A percentile compares a stretch with the other conserved stretches of the same genome.
Evolutionary conservation across 768 basidiomycete genomes (phyloP).

Genomic region (Boletus fagicola): DNA sequence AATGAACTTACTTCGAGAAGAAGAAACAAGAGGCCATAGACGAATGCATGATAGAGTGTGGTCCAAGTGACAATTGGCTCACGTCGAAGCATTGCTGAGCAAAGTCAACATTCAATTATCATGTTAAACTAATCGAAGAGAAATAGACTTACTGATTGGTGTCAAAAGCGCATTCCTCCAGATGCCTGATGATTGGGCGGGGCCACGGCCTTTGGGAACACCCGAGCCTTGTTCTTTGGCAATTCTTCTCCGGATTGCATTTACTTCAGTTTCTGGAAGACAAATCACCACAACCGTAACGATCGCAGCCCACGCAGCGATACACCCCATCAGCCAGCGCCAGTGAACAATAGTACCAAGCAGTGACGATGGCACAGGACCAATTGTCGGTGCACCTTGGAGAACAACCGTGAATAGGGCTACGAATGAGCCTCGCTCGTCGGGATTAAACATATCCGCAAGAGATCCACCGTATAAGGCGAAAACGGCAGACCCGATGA

Average conservation of each 20-base stretch:
- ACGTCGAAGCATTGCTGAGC: conserved; percentile 17
- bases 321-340: conserved; percentile 24
- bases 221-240: neutral
- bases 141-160: conserved; percentile 16
- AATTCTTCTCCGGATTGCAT: conserved; percentile 17
- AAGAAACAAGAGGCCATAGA: conserved; percentile 26
- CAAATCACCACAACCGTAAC: conserved; percentile 15
- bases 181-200: neutral
- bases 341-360: conserved; percentile 21
- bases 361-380: conserved; percentile 26
- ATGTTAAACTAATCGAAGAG: neutral
- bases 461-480: conserved; percentile 27
- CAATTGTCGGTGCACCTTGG: conserved; percentile 28
- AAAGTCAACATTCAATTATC: neutral
- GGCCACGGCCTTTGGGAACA: neutral
- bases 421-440: conserved; percentile 24
- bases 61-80: conserved; percentile 29
- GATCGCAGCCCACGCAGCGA: conserved; percentile 20
- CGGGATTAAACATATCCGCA: conserved; percentile 24
- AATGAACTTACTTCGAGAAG: conserved; percentile 22
- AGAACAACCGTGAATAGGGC: conserved; percentile 26
- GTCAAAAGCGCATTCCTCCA: conserved; percentile 16
- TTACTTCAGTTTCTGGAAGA: conserved; percentile 24
- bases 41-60: conserved; percentile 23
- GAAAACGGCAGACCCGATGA: conserved; percentile 22